Evolutionary conservation across 1,139 yeast species (phyloP).

Genomic region (Spencermartinsiella ligniputridi): DNA sequence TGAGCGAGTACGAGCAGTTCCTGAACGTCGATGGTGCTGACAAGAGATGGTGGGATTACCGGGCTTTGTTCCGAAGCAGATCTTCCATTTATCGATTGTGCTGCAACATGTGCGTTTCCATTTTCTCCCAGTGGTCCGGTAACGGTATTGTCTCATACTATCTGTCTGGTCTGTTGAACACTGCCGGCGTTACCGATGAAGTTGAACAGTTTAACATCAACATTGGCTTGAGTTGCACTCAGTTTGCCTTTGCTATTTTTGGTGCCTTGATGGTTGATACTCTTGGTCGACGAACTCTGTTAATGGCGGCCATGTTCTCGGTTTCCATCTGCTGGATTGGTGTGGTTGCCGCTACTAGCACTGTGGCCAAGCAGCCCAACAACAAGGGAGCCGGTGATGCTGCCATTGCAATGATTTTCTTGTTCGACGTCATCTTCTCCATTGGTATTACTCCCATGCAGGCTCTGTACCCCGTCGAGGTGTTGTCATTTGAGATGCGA

Average conservation of each 20-base stretch:
- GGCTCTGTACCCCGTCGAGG: slow-evolving; percentile 34
- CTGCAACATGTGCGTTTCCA: slow-evolving; percentile 2
- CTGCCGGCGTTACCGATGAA: slow-evolving; percentile 31
- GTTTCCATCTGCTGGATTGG: slow-evolving; percentile 2
- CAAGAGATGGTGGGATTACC: slow-evolving; percentile 17
- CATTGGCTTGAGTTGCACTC: slow-evolving; percentile 31
- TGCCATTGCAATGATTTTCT: slow-evolving; percentile 1
- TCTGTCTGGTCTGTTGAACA: slow-evolving; percentile 34
- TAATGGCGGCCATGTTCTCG: slow-evolving; percentile 17
- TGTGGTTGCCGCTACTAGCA: neutral
- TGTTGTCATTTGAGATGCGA: slow-evolving; percentile 36
- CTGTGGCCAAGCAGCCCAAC: neutral
- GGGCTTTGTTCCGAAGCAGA: slow-evolving; percentile 34
- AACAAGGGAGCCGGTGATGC: neutral
- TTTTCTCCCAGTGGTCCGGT: slow-evolving; percentile 15
- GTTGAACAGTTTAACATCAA: slow-evolving; percentile 32
- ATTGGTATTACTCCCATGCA: slow-evolving; percentile 24
- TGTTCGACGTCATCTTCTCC: slow-evolving; percentile 12
- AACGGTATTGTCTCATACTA: slow-evolving; percentile 44
- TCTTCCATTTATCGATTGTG: slow-evolving; percentile 36
- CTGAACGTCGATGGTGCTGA: slow-evolving; percentile 10
- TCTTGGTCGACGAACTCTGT: slow-evolving; percentile 35
- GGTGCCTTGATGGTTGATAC: slow-evolving; percentile 30
- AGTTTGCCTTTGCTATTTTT: slow-evolving; percentile 33
- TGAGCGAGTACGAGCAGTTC: slow-evolving; percentile 10